Evolutionary conservation across 768 basidiomycete genomes (phyloP), one percentile per base, ranked within the genome.

Genomic region (Lyophyllum semitale): DNA sequence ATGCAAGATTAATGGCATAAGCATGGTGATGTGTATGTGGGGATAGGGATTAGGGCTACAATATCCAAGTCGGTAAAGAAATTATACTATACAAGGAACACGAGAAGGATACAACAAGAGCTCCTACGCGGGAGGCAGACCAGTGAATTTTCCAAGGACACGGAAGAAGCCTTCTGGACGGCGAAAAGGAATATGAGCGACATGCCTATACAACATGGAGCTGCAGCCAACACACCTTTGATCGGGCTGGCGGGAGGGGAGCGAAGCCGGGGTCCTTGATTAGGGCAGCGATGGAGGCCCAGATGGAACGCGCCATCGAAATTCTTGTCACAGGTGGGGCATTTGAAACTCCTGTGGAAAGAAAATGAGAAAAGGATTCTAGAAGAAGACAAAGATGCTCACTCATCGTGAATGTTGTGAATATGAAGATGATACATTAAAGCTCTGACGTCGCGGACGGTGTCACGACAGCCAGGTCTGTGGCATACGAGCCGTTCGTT

Each of bases 401-500:
- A 77, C 76, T 67, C 59, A 50, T 81, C 78, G 29, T 74, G 70
- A 29, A 84, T 76, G 58, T 82, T 78, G 64, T 84, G 84, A 45
- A 84, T 80, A 59, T 84, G 81, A 20, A 84, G 65, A 60, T 84
- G 83, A 61, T 72, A 80, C 59, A 76, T 76, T 46, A 84, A 71
- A 18, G 78, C 76, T 58, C 73, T 74, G 51, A 75, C 70, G 48
- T 71, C 68, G 5, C 67, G 64, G 20, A 84, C 61, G 8, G 72
- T 69, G 66, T 82, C 74, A 13, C 63, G 62, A 62, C 84, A 84
- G 27, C 74, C 79, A 30, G 70, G 63, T 33, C 80, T 75, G 23
- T 70, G 72, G 60, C 83, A 84, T 7, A 66, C 64, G 18, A 84
- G 67, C 18, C 42, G 63, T 30, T 73, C 67, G 8, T 66, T 61